These are phyloP conservation scores for Skeletonema tropicum DNA, from an alignment of 108 stramenopile genomes.

Conservation along the genomic window DNA sequence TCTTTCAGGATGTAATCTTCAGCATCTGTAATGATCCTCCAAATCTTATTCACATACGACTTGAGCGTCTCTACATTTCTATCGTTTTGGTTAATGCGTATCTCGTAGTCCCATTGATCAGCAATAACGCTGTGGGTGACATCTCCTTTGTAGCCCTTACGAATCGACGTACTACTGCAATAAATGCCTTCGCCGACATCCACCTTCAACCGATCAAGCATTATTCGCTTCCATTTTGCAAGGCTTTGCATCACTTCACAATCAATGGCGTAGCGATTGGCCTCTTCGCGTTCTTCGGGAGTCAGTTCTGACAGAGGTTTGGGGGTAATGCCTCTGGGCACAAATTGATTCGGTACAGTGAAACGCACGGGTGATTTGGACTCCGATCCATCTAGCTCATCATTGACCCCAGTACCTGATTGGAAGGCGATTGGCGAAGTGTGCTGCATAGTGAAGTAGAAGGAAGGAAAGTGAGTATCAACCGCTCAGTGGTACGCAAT, in stretches of 20 bases:
- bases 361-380: constrained; percentile 44
- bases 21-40: constrained; percentile 55
- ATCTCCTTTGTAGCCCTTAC: constrained; percentile 64
- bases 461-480: constrained; percentile 27
- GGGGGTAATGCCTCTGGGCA: constrained; percentile 43
- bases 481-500: background rate
- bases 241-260: constrained; percentile 59
- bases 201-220: constrained; percentile 44
- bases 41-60: constrained; percentile 46
- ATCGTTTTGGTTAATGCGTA: constrained; percentile 46
- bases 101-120: constrained; percentile 64
- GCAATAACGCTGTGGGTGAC: constrained; percentile 54
- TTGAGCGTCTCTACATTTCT: constrained; percentile 52
- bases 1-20: constrained; percentile 53
- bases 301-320: constrained; percentile 12
- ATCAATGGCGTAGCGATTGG: constrained; percentile 12
- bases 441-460: constrained; percentile 25
- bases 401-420: constrained; percentile 53
- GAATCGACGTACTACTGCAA: constrained; percentile 45
- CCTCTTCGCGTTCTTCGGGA: constrained; percentile 8
- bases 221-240: constrained; percentile 63
- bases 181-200: constrained; percentile 55
- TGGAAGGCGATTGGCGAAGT: constrained; percentile 50
- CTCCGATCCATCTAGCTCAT: constrained; percentile 58
- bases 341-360: constrained; percentile 37